phyloP scores from a whole-genome alignment of 768 basidiomycete genomes.

The Podaxis sp. region DNA sequence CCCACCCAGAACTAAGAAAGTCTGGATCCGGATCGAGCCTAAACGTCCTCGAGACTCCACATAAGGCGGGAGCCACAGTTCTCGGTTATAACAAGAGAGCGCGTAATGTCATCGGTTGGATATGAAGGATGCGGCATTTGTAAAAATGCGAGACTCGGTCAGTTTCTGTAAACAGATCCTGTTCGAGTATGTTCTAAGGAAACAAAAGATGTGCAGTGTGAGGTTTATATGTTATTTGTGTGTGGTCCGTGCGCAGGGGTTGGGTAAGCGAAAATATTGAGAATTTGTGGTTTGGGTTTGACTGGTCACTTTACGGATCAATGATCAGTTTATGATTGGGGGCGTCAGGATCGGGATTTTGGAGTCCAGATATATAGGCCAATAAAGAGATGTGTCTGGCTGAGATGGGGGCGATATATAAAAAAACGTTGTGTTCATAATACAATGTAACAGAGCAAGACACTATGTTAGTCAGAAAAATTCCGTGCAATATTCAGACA shows the following conservation, averaged over 20 bases:
- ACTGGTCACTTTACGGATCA: neutral
- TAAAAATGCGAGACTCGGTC: conserved; percentile 80
- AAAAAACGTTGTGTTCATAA: neutral
- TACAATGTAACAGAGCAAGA: neutral
- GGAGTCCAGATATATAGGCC: neutral
- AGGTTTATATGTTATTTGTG: conserved; percentile 20
- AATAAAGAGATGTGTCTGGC: neutral
- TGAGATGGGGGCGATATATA: neutral
- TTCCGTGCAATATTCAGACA: no score
- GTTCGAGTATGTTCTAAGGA: conserved; percentile 72
- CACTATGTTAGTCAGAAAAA: neutral
- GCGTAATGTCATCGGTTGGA: conserved; percentile 67
- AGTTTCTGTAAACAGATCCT: conserved; percentile 82
- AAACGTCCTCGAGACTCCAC: conserved; percentile 59
- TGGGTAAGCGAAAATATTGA: neutral
- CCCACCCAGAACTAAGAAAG: conserved; percentile 22
- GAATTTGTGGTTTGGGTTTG: neutral
- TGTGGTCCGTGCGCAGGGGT: conserved; percentile 26
- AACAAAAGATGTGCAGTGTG: conserved; percentile 12
- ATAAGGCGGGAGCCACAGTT: conserved; percentile 38
- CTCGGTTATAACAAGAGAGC: conserved; percentile 63
- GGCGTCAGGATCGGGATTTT: neutral
- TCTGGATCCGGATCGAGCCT: conserved; percentile 28
- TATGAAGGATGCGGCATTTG: conserved; percentile 68
- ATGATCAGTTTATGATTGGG: neutral